A percentile compares a stretch with the other conserved stretches of the same genome.
These are phyloP conservation scores for Parmales sp. DNA, from an alignment of 108 stramenopile genomes.

Conservation along the genomic window DNA sequence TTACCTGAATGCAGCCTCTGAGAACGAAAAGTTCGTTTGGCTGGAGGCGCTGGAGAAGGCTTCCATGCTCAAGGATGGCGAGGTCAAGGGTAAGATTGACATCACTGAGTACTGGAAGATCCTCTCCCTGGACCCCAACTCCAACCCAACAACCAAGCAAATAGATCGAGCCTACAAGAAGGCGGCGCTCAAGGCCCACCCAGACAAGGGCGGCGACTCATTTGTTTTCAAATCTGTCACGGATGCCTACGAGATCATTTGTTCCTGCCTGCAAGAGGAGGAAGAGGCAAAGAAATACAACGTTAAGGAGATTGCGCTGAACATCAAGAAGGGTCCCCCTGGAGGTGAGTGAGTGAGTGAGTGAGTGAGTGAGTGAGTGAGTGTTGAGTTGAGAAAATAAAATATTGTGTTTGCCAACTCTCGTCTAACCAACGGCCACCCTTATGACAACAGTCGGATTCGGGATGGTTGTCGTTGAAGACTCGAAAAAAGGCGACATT, in stretches of 20 bases:
- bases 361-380: no score
- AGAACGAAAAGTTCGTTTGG: slow-evolving; percentile 13
- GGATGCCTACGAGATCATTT: slow-evolving; percentile 18
- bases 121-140: background rate
- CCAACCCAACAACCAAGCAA: slow-evolving; percentile 2
- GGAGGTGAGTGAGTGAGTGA: no score
- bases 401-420: no score
- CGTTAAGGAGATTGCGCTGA: background rate
- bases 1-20: background rate
- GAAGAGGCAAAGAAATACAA: slow-evolving; percentile 5
- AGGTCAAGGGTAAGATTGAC: slow-evolving; percentile 8
- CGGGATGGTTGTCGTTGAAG: slow-evolving; percentile 11
- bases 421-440: no score
- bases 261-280: background rate
- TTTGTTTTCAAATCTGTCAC: background rate
- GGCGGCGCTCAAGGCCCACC: slow-evolving; percentile 27
- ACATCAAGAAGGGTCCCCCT: slow-evolving; percentile 3
- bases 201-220: slow-evolving; percentile 24
- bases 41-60: slow-evolving; percentile 3
- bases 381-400: no score
- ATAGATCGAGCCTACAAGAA: slow-evolving; percentile 22
- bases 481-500: slow-evolving; percentile 9
- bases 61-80: background rate
- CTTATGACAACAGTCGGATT: no score
- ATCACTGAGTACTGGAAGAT: background rate